These are phyloP conservation scores for Radiomyces spectabilis DNA, from an alignment of 192 early-diverging fungal genomes.

Conservation along the genomic window DNA sequence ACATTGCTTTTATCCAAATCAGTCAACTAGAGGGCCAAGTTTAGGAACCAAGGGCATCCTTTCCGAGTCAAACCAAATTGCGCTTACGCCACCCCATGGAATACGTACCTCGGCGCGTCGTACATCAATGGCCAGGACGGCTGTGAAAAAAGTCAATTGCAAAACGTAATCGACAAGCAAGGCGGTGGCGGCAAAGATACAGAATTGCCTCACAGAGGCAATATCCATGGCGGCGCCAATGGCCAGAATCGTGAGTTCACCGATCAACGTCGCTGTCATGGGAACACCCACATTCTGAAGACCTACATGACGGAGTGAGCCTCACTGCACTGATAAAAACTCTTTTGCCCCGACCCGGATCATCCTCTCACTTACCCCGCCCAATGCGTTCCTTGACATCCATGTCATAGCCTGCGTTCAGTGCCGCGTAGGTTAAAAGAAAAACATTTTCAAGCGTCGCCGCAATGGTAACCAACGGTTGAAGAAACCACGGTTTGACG, in stretches of 20 bases:
- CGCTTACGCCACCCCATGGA: too few relatives aligned
- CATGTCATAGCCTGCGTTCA: slow-evolving; percentile 59
- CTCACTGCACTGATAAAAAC: too few relatives aligned
- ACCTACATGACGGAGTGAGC: too few relatives aligned
- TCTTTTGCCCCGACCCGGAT: too few relatives aligned
- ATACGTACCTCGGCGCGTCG: slow-evolving; percentile 71
- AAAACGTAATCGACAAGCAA: slow-evolving; percentile 73
- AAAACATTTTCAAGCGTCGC: slow-evolving; percentile 75
- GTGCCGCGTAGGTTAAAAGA: slow-evolving; percentile 64
- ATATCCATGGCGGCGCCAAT: slow-evolving; percentile 51
- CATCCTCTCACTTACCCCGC: slow-evolving; percentile 25
- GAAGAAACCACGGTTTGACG: slow-evolving; percentile 57
- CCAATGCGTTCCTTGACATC: slow-evolving; percentile 69
- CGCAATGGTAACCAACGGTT: slow-evolving; percentile 63
- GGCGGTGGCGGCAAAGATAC: slow-evolving; percentile 55
- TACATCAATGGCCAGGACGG: slow-evolving; percentile 78
- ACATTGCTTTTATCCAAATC: slow-evolving; percentile 19
- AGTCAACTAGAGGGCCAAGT: slow-evolving; percentile 8
- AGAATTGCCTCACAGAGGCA: slow-evolving; percentile 67
- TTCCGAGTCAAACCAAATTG: too few relatives aligned
- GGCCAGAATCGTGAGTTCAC: slow-evolving; percentile 48
- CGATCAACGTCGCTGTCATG: slow-evolving; percentile 49
- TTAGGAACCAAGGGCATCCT: too few relatives aligned
- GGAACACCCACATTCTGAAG: slow-evolving; percentile 59
- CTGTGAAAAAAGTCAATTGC: slow-evolving; percentile 74